Base-by-base conservation (phyloP, 2,329 filamentous ascomycete species). In the Stagonosporopsis vannaccii region DNA sequence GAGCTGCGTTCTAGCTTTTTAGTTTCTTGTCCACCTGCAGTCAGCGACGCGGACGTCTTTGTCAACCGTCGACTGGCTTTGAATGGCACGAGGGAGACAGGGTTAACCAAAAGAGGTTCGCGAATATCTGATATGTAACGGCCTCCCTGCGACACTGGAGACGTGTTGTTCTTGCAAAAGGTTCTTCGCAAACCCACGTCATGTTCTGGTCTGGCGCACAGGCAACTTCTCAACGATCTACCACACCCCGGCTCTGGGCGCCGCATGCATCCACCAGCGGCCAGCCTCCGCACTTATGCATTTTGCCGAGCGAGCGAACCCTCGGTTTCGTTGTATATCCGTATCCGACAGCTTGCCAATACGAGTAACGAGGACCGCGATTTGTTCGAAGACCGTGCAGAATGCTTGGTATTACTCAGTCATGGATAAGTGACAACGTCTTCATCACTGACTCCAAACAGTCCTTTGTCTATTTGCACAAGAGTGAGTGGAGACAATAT, bases 1-100 rank as follows among this genome's bases (percentile, higher is more conserved):
- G n/a, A 37, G 35, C 17, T 37, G 37, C 26, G 30, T 32, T 32
- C 30, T 32, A 32, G 13, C 11, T 25, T 50, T 25, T 41, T 64
- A 62, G 61, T 59, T 60, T 48, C 47, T 52, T 52, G 56, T 59
- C 54, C 59, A 7, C 30, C 30, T 32, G 30, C 13, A 59, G 61
- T 66, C 56, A 65, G 60, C 58, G 56, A 47, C 15, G 37, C 30
- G 25, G 33, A 35, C 32, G 55, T 47, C 55, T 56, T 47, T 39
- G 41, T 37, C 36, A 56, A 37, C 36, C 22, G 30, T 22, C 13
- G 12, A 12, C 15, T 9, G 23, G 20, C 25, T 23, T 7, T 36
- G 19, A 48, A 42, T 40, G 33, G 42, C 11, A 25, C 25, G 25
- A 33, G n/a, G 7, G 20, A 15, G 15, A 28, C 23, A 43, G n/a